Percentiles rank a stretch among this genome's conserved stretches.
These are phyloP conservation scores for Xylaria sp. DNA, from an alignment of 2,329 filamentous ascomycete genomes.

Conservation along the genomic window DNA sequence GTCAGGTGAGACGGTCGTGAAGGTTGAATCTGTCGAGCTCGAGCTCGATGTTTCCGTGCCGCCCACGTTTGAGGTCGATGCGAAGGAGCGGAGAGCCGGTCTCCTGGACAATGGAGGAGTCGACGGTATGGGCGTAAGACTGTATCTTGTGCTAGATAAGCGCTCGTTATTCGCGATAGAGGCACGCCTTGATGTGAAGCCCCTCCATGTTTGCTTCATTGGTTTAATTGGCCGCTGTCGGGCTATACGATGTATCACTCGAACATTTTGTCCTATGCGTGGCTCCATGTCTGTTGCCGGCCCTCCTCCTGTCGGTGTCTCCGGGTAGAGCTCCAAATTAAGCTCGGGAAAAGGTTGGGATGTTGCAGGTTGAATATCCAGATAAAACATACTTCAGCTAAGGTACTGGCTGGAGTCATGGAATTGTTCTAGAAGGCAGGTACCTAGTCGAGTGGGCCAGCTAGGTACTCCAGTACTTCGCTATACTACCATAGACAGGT, in stretches of 20 bases:
- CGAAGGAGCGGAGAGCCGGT: slow-evolving; percentile 20
- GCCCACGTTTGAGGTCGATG: slow-evolving; percentile 10
- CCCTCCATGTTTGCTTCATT: slow-evolving; percentile 13
- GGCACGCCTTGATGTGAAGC: slow-evolving; percentile 1
- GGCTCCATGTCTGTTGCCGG: slow-evolving; percentile 19
- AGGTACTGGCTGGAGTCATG: neutral
- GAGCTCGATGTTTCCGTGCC: slow-evolving; percentile 34
- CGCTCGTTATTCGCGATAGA: neutral
- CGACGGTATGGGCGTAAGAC: slow-evolving; percentile 5
- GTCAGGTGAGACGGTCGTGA: slow-evolving; percentile 82
- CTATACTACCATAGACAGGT: neutral
- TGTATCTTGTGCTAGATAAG: neutral
- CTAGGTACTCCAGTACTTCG: neutral
- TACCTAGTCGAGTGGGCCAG: neutral
- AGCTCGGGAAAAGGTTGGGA: neutral
- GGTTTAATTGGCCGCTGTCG: neutral
- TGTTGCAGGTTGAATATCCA: neutral
- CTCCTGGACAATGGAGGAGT: neutral
- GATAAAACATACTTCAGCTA: neutral
- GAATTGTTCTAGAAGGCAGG: slow-evolving; percentile 17
- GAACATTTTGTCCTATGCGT: slow-evolving; percentile 15
- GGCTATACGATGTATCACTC: slow-evolving; percentile 22
- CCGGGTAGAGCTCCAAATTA: neutral
- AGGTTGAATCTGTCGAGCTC: slow-evolving; percentile 44
- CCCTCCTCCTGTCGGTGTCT: neutral